A percentile compares a stretch with the other conserved stretches of the same genome.
phyloP scores from a whole-genome alignment of 139 green algal species.

The Edaphochlamys debaryana region DNA sequence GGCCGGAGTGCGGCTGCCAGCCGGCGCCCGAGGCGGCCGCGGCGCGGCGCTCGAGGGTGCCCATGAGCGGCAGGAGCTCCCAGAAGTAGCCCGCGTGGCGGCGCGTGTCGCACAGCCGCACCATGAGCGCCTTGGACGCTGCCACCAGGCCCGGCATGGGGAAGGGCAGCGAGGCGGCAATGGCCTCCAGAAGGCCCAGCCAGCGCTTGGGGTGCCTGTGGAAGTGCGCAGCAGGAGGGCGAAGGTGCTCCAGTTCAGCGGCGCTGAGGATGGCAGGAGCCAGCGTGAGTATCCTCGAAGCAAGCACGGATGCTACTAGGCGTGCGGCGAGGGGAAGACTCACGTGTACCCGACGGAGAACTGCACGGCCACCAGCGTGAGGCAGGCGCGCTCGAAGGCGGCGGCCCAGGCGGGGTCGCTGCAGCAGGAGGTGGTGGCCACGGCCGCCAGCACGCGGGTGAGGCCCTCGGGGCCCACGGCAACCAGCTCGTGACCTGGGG shows the following conservation, averaged over 20 bases:
- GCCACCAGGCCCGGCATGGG: slow-evolving; percentile 22
- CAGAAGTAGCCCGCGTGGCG: slow-evolving; percentile 24
- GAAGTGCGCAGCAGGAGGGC: too few relatives aligned
- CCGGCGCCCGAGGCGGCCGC: neutral
- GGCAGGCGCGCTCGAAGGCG: slow-evolving; percentile 29
- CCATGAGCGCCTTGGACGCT: slow-evolving; percentile 8
- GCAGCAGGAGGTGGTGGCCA: slow-evolving; percentile 13
- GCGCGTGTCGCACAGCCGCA: slow-evolving; percentile 23
- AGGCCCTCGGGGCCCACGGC: slow-evolving; percentile 32
- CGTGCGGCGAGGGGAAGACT: too few relatives aligned
- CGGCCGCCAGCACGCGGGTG: neutral
- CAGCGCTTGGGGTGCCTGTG: slow-evolving; percentile 42
- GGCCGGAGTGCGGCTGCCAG: neutral
- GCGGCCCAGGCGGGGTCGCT: slow-evolving; percentile 17
- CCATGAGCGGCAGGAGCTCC: slow-evolving; percentile 35
- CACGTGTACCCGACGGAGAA: slow-evolving; percentile 37
- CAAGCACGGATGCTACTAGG: too few relatives aligned
- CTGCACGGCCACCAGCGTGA: slow-evolving; percentile 25
- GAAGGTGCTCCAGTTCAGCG: too few relatives aligned
- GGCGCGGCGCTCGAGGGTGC: slow-evolving; percentile 15
- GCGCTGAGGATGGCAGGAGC: too few relatives aligned
- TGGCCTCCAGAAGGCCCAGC: neutral
- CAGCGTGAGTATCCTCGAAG: too few relatives aligned
- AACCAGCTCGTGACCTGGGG: slow-evolving; percentile 22
- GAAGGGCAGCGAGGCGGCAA: slow-evolving; percentile 3